Evolutionary conservation across 768 basidiomycete species (phyloP).

Genomic region (Tulasnella sp.): DNA sequence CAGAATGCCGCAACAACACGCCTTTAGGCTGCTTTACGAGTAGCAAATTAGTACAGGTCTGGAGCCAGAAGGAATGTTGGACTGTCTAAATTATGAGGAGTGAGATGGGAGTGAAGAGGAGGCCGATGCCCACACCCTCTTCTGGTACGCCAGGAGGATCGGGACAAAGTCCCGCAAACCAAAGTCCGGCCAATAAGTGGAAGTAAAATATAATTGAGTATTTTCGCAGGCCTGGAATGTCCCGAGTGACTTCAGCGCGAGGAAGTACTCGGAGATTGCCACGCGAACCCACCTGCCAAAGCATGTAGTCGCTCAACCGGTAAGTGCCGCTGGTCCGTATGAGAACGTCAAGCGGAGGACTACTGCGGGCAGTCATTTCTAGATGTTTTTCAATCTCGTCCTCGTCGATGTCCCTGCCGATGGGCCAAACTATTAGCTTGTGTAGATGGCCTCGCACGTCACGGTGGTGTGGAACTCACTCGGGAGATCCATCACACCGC

Average conservation of each 20-base stretch:
- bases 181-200: slow-evolving; percentile 90
- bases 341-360: slow-evolving; percentile 82
- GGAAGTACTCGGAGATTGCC: slow-evolving; percentile 1
- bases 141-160: slow-evolving; percentile 83
- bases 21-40: background rate
- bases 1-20: background rate
- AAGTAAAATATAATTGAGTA: slow-evolving; percentile 82
- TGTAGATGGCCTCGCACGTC: background rate
- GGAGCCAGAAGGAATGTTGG: background rate
- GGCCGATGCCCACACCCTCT: slow-evolving; percentile 41
- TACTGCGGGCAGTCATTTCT: slow-evolving; percentile 58
- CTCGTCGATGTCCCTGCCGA: slow-evolving; percentile 54
- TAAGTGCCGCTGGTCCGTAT: slow-evolving; percentile 89
- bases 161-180: slow-evolving; percentile 82
- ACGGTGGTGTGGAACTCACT: slow-evolving; percentile 37
- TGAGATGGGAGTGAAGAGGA: background rate
- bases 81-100: background rate
- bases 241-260: background rate
- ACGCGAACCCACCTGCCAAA: slow-evolving; percentile 82
- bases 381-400: slow-evolving; percentile 62
- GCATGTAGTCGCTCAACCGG: slow-evolving; percentile 80
- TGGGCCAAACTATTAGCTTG: background rate
- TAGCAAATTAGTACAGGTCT: background rate
- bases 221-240: slow-evolving; percentile 63
- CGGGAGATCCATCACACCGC: slow-evolving; percentile 29